phyloP scores from a whole-genome alignment of 306 rosid genomes.

The Sicyos edulis region DNA sequence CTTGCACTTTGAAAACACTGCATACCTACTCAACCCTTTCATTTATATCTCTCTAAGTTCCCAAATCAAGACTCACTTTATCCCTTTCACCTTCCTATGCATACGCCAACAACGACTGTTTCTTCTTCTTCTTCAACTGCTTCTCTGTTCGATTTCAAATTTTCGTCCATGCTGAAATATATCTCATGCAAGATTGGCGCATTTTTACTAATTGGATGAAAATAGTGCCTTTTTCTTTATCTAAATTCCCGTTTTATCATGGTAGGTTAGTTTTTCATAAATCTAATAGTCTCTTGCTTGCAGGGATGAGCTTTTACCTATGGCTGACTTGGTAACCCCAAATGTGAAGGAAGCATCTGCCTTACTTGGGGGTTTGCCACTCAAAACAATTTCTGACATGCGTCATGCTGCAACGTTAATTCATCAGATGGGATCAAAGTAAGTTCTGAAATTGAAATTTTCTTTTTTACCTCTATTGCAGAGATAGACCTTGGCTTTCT shows the following conservation, averaged over 20 bases:
- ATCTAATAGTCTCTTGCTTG: slow-evolving; percentile 26
- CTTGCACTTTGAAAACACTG: no score
- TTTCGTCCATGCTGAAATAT: no score
- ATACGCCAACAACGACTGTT: no score
- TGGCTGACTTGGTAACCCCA: slow-evolving; percentile 83
- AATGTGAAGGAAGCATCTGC: slow-evolving; percentile 84
- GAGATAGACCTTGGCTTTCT: neutral
- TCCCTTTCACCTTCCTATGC: no score
- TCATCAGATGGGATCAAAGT: slow-evolving; percentile 82
- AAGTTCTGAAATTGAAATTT: slow-evolving; percentile 19
- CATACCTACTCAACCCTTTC: no score
- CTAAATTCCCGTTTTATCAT: neutral
- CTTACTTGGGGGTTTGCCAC: slow-evolving; percentile 59
- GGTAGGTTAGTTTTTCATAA: neutral
- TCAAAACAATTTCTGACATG: slow-evolving; percentile 80
- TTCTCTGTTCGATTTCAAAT: no score
- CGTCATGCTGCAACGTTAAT: slow-evolving; percentile 67
- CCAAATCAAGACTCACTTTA: no score
- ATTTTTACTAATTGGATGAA: neutral
- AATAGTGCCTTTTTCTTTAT: neutral
- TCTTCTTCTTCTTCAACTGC: no score
- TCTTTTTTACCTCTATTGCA: neutral
- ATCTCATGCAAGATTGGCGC: no score
- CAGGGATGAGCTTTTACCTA: slow-evolving; percentile 87
- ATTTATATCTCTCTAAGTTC: no score